Evolutionary conservation across 306 rosid genomes (phyloP), one percentile per base, ranked within the genome.

Genomic region (Casuarina glauca): DNA sequence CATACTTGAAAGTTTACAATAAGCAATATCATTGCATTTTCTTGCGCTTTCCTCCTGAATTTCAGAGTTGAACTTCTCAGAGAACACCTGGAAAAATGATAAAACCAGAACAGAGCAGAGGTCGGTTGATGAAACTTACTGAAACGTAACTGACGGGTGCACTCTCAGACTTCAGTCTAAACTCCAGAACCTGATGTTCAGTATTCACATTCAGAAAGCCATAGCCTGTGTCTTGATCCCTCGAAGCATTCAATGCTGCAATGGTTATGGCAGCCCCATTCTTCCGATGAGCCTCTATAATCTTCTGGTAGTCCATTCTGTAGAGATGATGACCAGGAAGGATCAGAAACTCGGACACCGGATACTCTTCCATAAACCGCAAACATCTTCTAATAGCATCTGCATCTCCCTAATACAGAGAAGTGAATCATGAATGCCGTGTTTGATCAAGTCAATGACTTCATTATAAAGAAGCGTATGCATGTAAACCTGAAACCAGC

Each of bases 281-380:
- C 48, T 64, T 60, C 60, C 79, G 44, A 74, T 82, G 88, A 49
- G 81, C 76, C n/a, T 43, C 41, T 8, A 85, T 68, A 50, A 85
- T 72, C 17, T 82, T 70, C 50, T 74, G 76, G 86, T 82, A 81
- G 82, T 85, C 84, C 88, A 85, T 85, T 60, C 69, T 75, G 69
- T 78, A 85, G 50, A 85, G 83, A 79, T 85, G 83, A 76, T 85
- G 75, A 61, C 86, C 83, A 52, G 88, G 86, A 79, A 82, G 88
- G 50, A 85, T 48, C 76, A 82, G 58, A 79, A 78, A 85, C 71
- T 82, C 88, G 38, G 73, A 55, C 72, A 78, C 72, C 3, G 77
- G 74, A 45, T 67, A 16, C 64, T 85, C 79, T 53, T 82, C 78
- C 53, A 82, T 66, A 26, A 84, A n/a, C 88, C 88, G 79, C 57